Base-by-base conservation (phyloP, 2,329 filamentous ascomycete genomes). In the Lasiodiplodia sp. region DNA sequence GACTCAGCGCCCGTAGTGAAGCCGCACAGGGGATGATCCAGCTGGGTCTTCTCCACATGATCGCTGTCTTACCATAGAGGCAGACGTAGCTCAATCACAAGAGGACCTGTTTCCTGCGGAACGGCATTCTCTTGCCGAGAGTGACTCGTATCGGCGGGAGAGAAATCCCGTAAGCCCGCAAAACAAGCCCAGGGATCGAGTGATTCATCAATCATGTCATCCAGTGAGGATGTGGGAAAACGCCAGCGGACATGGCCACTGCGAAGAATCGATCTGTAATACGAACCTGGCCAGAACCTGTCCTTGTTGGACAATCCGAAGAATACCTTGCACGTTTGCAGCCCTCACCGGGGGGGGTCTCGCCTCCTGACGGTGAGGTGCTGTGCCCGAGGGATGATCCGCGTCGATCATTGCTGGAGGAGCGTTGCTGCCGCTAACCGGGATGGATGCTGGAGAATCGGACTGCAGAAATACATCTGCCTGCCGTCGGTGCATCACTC, bases 1-100 rank as follows among this genome's bases (percentile, higher is more conserved):
- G 49, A 68, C 47, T 93, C 86, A 75, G 92, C 92, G 90, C 92
- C 92, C 92, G 92, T 92, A 94, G 92, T 94, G 91, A 93, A 86
- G 84, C 84, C 83, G 81, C 82, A 78, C 82, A 81, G 75, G 37
- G 37, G 40, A 14, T 64, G 31, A 21, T 51, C 60, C 47, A 63
- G 60, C 60, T 52, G 47, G 47, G 47, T 23, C n/a, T 10, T 44
- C 65, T 51, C 34, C 51, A 55, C 51, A 56, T 56, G 51, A 56
- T 47, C 37, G 16, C 47, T 21, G 28, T 37, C 60, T 60, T 28
- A 38, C 28, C 25, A 34, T 37, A 2, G n/a, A 31, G n/a, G 38
- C 11, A 28, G 8, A 18, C 40, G 6, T 23, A 14, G 40, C 3
- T n/a, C 23, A 16, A 37, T 18, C 14, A 11, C 44, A 31, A 38